Base-by-base conservation (phyloP, 1,284 basidiomycete species). In the Ustilago curta region DNA sequence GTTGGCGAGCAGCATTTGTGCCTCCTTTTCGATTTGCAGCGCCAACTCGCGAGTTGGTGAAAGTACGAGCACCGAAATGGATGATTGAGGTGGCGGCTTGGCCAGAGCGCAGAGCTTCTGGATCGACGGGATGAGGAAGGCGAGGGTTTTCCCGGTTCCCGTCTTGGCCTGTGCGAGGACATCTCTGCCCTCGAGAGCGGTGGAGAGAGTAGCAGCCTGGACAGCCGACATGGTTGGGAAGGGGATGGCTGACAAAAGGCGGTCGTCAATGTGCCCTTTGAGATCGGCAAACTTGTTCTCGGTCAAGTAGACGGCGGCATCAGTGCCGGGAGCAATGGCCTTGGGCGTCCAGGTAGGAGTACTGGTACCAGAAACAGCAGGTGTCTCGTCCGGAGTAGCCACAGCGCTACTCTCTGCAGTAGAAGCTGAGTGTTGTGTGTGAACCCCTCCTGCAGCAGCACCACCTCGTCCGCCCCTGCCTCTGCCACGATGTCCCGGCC, bases 71-170 rank as follows among this genome's bases (percentile, higher is more conserved):
- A 85, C 85, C n/a, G 79, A 81, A 45, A 76, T 62, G 2, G 62
- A 59, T 7, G 59, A 57, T 19, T 68, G 66, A 0, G 74, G 65
- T 12, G 62, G 86, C 4, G 70, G 73, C 21, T 54, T 54, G 43
- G 64, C 59, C 5, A 70, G 53, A 5, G 56, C 42, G 43, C 73
- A 73, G 31, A 88, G 76, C 14, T 78, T 79, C 70, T 96, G 92
- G 68, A 97, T 89, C 12, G 93, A 92, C 5, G 94, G 94, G 6
- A 97, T 88, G 56, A 97, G 89, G 87, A 96, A 97, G 0, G 91
- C 93, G 37, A 95, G 87, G 0, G 94, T 97, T 87, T 97, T 97
- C 53, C 94, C 94, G 0, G 94, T 95, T 45, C 95, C 94, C 0
- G 95, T 96, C 85, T 91, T 92, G n/a, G 94, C 93, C 80, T 92